A percentile compares a stretch with the other conserved stretches of the same genome.
Evolutionary conservation across 306 rosid genomes (phyloP).

Genomic region (Vigna angularis): DNA sequence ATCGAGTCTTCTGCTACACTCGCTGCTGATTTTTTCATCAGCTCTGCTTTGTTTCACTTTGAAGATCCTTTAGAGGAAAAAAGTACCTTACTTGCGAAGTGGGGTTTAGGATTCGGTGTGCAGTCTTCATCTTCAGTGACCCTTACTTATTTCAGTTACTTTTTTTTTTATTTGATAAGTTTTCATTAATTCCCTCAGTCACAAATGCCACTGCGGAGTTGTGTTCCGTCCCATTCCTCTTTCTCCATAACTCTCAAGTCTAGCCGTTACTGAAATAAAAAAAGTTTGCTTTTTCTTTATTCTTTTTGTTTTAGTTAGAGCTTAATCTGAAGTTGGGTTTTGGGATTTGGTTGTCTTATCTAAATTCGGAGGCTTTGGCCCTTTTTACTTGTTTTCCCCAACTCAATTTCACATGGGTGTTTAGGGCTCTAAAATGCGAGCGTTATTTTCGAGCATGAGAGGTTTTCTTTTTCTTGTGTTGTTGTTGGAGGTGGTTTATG

Average conservation of each 20-base stretch:
- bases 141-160: neutral
- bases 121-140: constrained; percentile 21
- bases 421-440: constrained; percentile 55
- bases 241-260: constrained; percentile 41
- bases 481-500: constrained; percentile 48
- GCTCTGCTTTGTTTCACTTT: constrained; percentile 29
- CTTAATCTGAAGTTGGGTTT: constrained; percentile 31
- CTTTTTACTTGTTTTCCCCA: constrained; percentile 15
- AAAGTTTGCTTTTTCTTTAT: neutral
- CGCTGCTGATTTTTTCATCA: neutral
- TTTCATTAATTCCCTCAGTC: constrained; percentile 11
- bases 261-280: constrained; percentile 50
- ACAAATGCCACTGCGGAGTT: constrained; percentile 17
- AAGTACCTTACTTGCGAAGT: neutral
- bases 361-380: constrained; percentile 24
- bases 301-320: constrained; percentile 13
- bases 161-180: neutral
- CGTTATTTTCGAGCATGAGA: constrained; percentile 52
- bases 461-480: constrained; percentile 18
- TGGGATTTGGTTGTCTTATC: neutral
- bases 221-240: constrained; percentile 17
- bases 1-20: constrained; percentile 38
- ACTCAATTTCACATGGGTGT: constrained; percentile 56
- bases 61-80: constrained; percentile 7
- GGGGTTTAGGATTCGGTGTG: constrained; percentile 49